Base-by-base conservation (phyloP, 352 stramenopile genomes). In the Globisporangium echinulatum region DNA sequence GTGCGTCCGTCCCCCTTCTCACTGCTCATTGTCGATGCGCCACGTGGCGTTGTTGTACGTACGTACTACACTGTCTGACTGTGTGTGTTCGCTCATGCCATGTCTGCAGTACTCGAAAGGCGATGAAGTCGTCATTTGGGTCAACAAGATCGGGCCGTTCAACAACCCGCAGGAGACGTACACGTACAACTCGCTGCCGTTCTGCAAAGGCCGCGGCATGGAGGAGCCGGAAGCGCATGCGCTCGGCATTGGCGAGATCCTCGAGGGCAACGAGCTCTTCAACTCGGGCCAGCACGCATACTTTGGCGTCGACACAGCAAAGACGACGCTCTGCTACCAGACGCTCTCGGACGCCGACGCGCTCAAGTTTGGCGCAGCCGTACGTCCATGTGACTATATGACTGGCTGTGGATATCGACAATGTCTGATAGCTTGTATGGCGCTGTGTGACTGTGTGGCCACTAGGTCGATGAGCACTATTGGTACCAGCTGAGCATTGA, bases 401-500 rank as follows among this genome's bases (percentile, higher is more conserved):
- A 25, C 47, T 48, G n/a, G 25, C 37, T 49, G 9, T 15, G 46
- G 7, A 15, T 19, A 5, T 52, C 33, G 25, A 25, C 25, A 25
- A 25, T 25, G 25, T 25, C 25, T 25, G 25, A 25, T 25, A 25
- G 25, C 25, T 25, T 25, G 25, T 25, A 25, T 25, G 25, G 25
- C 25, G 25, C 25, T 25, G 25, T 25, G 25, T 47, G 6, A 17
- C 6, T 47, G 11, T 39, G 49, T 47, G 4, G 19, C 4, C n/a
- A 33, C 14, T 39, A 82, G 74, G 74, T 98, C 51, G 84, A 96
- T 56, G 92, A 99, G 58, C 92, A 98, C 72, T 99, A 99, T 69
- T 99, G 97, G 88, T 99, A 99, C 75, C 96, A 99, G 77, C 93
- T 99, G 85, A 99, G 98, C 67, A 75, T 99, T 19, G 97, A 99